Evolutionary conservation across 2,329 filamentous ascomycete species (phyloP).

Genomic region (Knoxdaviesia capensis): DNA sequence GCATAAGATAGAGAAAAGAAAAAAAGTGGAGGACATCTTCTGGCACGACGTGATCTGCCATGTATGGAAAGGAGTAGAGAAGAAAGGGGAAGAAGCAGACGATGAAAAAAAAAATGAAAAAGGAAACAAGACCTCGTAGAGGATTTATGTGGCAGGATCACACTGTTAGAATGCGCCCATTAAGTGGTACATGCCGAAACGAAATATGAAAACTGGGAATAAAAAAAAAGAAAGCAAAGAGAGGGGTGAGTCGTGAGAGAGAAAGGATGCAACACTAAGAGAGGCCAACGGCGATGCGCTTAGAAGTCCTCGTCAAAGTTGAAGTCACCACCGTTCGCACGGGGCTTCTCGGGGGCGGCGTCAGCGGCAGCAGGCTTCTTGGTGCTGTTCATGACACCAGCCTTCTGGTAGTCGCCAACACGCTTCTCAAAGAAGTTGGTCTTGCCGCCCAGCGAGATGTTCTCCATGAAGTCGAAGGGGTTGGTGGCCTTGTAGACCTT

Average conservation of each 20-base stretch:
- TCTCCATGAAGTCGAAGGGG: slow-evolving; percentile 99
- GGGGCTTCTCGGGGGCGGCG: slow-evolving; percentile 14
- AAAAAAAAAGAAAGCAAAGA: slow-evolving; percentile 6
- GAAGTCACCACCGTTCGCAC: slow-evolving; percentile 56
- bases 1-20: neutral
- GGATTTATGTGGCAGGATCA: slow-evolving; percentile 6
- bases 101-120: neutral
- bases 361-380: slow-evolving; percentile 40
- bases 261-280: neutral
- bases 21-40: neutral
- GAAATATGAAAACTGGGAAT: slow-evolving; percentile 7
- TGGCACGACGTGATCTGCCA: too few relatives aligned
- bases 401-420: slow-evolving; percentile 98
- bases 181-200: too few relatives aligned
- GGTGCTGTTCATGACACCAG: slow-evolving; percentile 88
- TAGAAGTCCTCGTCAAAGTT: slow-evolving; percentile 95
- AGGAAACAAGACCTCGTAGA: slow-evolving; percentile 2
- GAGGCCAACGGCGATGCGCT: slow-evolving; percentile 13
- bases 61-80: too few relatives aligned
- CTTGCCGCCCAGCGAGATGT: slow-evolving; percentile 96
- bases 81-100: neutral
- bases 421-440: slow-evolving; percentile 99
- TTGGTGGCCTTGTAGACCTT: slow-evolving; percentile 88
- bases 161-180: too few relatives aligned
- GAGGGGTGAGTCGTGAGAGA: slow-evolving; percentile 2